Conservation (phyloP, 306 rosid genomes). For the Parietaria judaica region DNA sequence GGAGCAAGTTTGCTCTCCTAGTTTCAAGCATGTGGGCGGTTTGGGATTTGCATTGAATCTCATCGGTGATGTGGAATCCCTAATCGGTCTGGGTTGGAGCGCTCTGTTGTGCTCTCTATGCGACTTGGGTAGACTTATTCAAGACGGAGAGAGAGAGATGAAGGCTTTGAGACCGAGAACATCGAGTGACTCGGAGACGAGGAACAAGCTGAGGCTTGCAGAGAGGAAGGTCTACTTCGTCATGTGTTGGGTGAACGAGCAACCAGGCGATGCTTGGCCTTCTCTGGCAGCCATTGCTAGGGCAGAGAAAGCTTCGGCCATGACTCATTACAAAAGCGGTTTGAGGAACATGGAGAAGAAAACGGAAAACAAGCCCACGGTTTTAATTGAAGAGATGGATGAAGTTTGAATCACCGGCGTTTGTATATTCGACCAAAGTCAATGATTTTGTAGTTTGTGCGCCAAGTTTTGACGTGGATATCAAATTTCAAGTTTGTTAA, state of each 20-base stretch:
- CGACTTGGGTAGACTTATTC: slow-evolving; percentile 53
- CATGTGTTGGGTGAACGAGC: slow-evolving; percentile 90
- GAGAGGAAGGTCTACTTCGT: slow-evolving; percentile 63
- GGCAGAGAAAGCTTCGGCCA: slow-evolving; percentile 50
- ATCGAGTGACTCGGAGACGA: slow-evolving; percentile 30
- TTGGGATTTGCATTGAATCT: slow-evolving; percentile 58
- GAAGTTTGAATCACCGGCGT: neutral
- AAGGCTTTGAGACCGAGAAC: slow-evolving; percentile 48
- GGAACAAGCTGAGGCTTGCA: slow-evolving; percentile 55
- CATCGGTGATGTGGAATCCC: slow-evolving; percentile 42
- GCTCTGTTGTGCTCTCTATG: slow-evolving; percentile 61
- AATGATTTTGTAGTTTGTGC: too few relatives aligned
- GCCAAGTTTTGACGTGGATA: too few relatives aligned
- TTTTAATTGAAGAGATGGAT: slow-evolving; percentile 62
- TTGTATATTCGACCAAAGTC: too few relatives aligned
- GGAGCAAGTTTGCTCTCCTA: slow-evolving; percentile 72
- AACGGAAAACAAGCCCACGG: slow-evolving; percentile 32
- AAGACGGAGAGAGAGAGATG: slow-evolving; percentile 49
- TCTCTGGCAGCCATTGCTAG: slow-evolving; percentile 50
- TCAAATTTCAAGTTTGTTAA: too few relatives aligned
- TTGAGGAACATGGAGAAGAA: slow-evolving; percentile 31
- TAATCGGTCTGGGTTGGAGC: slow-evolving; percentile 45
- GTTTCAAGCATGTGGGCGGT: slow-evolving; percentile 63
- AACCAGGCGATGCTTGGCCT: slow-evolving; percentile 67
- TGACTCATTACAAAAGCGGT: slow-evolving; percentile 28